A percentile compares a stretch with the other conserved stretches of the same genome.
Evolutionary conservation across 2,329 filamentous ascomycete species (phyloP).

Genomic region (Phialophora verrucosa): DNA sequence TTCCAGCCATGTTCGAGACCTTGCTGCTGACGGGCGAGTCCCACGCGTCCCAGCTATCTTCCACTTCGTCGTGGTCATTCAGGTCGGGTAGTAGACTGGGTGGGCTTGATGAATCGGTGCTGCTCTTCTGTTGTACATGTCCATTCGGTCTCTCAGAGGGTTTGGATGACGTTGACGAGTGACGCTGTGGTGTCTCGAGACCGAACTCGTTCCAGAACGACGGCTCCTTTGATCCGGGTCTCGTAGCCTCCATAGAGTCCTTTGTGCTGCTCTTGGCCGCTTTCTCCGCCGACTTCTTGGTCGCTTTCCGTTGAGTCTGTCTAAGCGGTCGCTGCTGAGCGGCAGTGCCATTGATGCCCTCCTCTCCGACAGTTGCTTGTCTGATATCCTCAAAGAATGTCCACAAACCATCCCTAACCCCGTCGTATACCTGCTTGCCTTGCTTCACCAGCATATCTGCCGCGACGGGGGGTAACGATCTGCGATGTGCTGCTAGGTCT

Average conservation of each 20-base stretch:
- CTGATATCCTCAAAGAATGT: slow-evolving; percentile 95
- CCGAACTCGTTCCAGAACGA: slow-evolving; percentile 60
- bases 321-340: slow-evolving; percentile 42
- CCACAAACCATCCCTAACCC: slow-evolving; percentile 87
- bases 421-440: slow-evolving; percentile 81
- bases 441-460: slow-evolving; percentile 61
- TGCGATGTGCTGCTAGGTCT: slow-evolving; percentile 49
- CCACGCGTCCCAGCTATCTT: slow-evolving; percentile 63
- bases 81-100: slow-evolving; percentile 35
- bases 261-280: slow-evolving; percentile 15
- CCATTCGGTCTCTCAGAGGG: slow-evolving; percentile 38
- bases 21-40: slow-evolving; percentile 51
- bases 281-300: slow-evolving; percentile 50
- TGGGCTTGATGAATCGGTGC: slow-evolving; percentile 34
- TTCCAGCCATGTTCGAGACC: background rate
- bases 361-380: slow-evolving; percentile 94
- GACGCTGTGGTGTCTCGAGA: slow-evolving; percentile 53
- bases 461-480: slow-evolving; percentile 52
- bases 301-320: slow-evolving; percentile 45
- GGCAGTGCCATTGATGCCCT: slow-evolving; percentile 67
- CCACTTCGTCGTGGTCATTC: slow-evolving; percentile 50
- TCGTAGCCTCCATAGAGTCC: slow-evolving; percentile 1
- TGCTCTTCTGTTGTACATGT: slow-evolving; percentile 32
- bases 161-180: slow-evolving; percentile 34
- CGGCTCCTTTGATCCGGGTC: slow-evolving; percentile 46